Percentiles rank a stretch among this genome's conserved stretches.
Conservation (phyloP, 2,329 filamentous ascomycete species). For the Trichoderma sp. region DNA sequence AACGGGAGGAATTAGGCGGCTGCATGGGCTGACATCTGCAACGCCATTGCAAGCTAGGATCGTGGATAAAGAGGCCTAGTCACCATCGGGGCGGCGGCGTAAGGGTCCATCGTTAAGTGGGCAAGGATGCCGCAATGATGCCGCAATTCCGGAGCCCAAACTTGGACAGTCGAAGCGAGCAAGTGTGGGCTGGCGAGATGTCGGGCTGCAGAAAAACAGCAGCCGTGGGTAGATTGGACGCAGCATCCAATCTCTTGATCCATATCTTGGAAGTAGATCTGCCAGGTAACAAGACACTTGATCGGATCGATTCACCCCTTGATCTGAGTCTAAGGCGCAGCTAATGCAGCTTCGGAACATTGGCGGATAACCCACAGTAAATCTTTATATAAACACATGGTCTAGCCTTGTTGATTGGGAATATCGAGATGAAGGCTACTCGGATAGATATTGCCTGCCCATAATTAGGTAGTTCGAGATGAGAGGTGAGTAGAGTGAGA, state of each 20-base stretch:
- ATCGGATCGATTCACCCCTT: background rate
- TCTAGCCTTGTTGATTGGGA: background rate
- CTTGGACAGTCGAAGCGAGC: background rate
- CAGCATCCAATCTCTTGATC: background rate
- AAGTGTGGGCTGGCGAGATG: background rate
- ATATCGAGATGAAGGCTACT: background rate
- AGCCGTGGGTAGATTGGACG: background rate
- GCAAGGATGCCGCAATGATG: constrained; percentile 9
- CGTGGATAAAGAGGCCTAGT: background rate
- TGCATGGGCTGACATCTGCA: background rate
- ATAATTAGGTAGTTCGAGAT: background rate
- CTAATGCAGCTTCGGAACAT: background rate
- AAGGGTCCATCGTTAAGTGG: constrained; percentile 9
- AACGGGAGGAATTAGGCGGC: background rate
- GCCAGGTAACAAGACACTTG: background rate
- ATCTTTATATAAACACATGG: background rate
- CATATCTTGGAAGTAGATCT: background rate
- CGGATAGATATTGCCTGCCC: background rate
- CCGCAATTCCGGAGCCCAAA: constrained; percentile 10
- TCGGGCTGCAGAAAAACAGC: background rate
- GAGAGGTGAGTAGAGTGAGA: no score
- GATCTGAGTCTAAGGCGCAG: background rate
- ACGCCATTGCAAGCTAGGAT: constrained; percentile 11
- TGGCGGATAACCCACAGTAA: background rate
- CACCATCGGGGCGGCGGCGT: background rate